Evolutionary conservation across 2,329 filamentous ascomycete genomes (phyloP), one percentile per base, ranked within the genome.

Genomic region (Nigrograna mackinnonii): DNA sequence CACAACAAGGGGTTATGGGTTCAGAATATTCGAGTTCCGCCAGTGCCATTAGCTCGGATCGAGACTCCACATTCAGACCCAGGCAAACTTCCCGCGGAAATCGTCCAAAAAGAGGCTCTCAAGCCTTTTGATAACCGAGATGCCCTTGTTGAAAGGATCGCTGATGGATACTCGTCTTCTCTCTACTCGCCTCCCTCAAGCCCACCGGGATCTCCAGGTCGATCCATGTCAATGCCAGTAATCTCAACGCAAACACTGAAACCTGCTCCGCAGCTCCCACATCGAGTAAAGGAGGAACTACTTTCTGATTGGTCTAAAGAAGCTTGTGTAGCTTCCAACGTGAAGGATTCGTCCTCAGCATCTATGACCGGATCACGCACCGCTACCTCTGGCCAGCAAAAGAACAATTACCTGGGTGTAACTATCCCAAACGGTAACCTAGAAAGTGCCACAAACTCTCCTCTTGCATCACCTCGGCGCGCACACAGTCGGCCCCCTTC

Each of bases 251-350:
- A 58, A 3, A 56, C 51, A 7, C 41, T 61, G 33, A 55, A 53
- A 20, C 26, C 57, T 24, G 28, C 66, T 42, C 58, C 60, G 44
- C 78, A 85, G 43, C 73, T 96, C 2, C 87, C 90, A 0, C 66
- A 73, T 13, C 77, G 75, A 20, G 81, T 90, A 54, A 83, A 79
- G 51, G 88, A 94, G 48, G 80, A 89, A 52, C 88, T 96, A 80
- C 72, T 90, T 43, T 75, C 80, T 16, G 82, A 88, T 35, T 96
- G 92, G 92, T 86, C 83, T 28, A 84, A 85, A 59, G 91, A 95
- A 17, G 71, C 76, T 12, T 87, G 87, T 22, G 73, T 94, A 39
- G 80, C 84, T 9, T 77, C 81, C 26, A 78, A 89, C 36, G 83
- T 87, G 45, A 82, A 75, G 44, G 75, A 87, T 41, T 84, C 84